A percentile compares a stretch with the other conserved stretches of the same genome.
phyloP scores from a whole-genome alignment of 495 filamentous ascomycete genomes.

The Hyaloscypha hepaticicola region DNA sequence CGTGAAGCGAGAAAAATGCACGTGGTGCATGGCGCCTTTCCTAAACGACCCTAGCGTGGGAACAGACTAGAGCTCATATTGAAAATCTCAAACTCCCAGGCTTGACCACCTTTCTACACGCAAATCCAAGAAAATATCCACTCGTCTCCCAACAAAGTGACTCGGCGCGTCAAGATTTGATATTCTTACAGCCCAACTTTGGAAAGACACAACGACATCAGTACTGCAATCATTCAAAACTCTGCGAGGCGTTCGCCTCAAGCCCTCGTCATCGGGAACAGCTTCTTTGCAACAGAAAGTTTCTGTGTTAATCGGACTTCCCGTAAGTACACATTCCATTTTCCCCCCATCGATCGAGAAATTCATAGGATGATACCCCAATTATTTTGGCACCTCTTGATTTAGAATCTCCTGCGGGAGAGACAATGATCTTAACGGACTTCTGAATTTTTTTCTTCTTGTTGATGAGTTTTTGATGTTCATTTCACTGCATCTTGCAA shows the following conservation, averaged over 20 bases:
- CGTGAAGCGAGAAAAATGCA: conserved; percentile 10
- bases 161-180: too few relatives aligned
- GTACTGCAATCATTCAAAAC: too few relatives aligned
- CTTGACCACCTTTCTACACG: background rate
- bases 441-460: conserved; percentile 50
- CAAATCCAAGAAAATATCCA: background rate
- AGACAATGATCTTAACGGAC: conserved; percentile 58
- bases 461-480: background rate
- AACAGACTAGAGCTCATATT: background rate
- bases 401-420: conserved; percentile 44
- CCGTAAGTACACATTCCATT: background rate
- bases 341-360: conserved; percentile 6
- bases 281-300: conserved; percentile 25
- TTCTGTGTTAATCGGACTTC: background rate
- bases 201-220: too few relatives aligned
- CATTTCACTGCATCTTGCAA: background rate
- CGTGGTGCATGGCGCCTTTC: background rate
- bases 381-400: conserved; percentile 67
- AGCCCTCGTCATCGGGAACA: too few relatives aligned
- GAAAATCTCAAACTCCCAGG: background rate
- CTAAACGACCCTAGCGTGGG: background rate
- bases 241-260: too few relatives aligned
- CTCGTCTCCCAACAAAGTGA: too few relatives aligned
- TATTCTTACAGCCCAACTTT: too few relatives aligned
- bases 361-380: conserved; percentile 50